phyloP scores from a whole-genome alignment of 805 yeast species.

The Diddensiella santjacobensis region DNA sequence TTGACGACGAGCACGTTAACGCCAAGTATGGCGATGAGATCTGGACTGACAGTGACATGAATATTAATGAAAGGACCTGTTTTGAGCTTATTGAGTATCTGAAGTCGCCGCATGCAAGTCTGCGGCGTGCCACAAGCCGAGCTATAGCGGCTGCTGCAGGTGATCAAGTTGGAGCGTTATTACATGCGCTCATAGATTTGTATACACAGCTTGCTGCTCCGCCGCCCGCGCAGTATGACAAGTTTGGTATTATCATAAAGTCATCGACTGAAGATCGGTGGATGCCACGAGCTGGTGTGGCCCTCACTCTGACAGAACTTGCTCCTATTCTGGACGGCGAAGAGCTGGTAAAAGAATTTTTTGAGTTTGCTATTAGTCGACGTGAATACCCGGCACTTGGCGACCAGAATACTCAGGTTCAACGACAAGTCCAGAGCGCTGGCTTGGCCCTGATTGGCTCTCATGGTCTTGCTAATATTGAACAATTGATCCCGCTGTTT shows the following conservation, averaged over 20 bases:
- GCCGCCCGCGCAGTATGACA: constrained; percentile 72
- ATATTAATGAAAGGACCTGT: constrained; percentile 45
- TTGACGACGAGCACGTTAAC: constrained; percentile 63
- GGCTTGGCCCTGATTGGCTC: constrained; percentile 67
- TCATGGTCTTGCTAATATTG: constrained; percentile 65
- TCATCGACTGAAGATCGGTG: constrained; percentile 67
- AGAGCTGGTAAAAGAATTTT: constrained; percentile 48
- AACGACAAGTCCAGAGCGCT: constrained; percentile 85
- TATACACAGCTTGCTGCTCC: constrained; percentile 63
- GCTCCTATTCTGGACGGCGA: constrained; percentile 43
- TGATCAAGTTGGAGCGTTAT: constrained; percentile 31
- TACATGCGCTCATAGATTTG: constrained; percentile 48
- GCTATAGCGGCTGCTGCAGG: constrained; percentile 56
- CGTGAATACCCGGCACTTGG: constrained; percentile 43
- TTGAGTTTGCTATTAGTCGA: constrained; percentile 54
- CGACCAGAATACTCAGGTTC: constrained; percentile 66
- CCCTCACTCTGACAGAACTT: constrained; percentile 57
- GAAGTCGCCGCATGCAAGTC: constrained; percentile 55
- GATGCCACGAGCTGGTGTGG: constrained; percentile 82
- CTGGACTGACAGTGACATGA: constrained; percentile 71
- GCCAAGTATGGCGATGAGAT: constrained; percentile 70
- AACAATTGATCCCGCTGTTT: constrained; percentile 72
- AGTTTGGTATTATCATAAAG: constrained; percentile 72
- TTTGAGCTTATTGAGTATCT: constrained; percentile 47
- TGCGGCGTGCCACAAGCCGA: constrained; percentile 68